A percentile compares a stretch with the other conserved stretches of the same genome.
phyloP scores from a whole-genome alignment of 2,329 filamentous ascomycete genomes.

The Laburnicola sp. region DNA sequence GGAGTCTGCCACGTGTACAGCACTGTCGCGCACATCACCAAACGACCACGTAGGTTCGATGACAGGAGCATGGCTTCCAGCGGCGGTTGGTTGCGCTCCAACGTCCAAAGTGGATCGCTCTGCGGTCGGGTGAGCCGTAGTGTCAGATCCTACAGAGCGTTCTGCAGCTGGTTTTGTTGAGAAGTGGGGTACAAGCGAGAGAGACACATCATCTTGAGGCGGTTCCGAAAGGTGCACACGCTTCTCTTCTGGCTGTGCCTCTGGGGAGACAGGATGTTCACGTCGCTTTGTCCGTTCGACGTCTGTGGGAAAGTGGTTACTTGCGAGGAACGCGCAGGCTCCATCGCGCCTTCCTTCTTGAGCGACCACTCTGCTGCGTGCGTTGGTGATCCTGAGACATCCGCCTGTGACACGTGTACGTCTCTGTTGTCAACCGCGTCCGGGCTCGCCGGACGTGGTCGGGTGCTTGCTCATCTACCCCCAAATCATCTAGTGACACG shows the following conservation, averaged over 20 bases:
- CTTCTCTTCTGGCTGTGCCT: conserved; percentile 41
- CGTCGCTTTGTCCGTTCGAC: conserved; percentile 37
- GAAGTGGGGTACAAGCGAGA: conserved; percentile 11
- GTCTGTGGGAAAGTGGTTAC: conserved; percentile 8
- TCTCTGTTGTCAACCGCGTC: conserved; percentile 13
- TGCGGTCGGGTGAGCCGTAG: not conserved
- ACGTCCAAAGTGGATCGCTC: conserved; percentile 2
- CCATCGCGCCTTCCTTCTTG: conserved; percentile 1
- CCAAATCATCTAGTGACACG: conserved; percentile 8
- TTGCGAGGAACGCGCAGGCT: conserved; percentile 10
- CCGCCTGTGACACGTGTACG: conserved; percentile 19
- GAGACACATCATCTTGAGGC: conserved; percentile 8
- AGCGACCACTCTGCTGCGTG: conserved; percentile 4
- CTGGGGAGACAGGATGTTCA: conserved; percentile 36
- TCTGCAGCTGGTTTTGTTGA: not conserved
- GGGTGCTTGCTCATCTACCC: conserved; percentile 7
- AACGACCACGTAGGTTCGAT: conserved; percentile 44
- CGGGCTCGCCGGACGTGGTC: not conserved
- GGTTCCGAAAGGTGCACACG: conserved; percentile 34
- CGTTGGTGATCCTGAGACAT: conserved; percentile 19
- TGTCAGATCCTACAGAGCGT: conserved; percentile 3
- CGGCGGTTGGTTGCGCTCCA: conserved; percentile 6
- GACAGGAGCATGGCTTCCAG: conserved; percentile 13
- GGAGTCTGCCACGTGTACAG: conserved; percentile 51
- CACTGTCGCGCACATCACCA: conserved; percentile 49